phyloP scores from a whole-genome alignment of 176 grass and related monocot species.

The Bonia amplexicaulis region DNA sequence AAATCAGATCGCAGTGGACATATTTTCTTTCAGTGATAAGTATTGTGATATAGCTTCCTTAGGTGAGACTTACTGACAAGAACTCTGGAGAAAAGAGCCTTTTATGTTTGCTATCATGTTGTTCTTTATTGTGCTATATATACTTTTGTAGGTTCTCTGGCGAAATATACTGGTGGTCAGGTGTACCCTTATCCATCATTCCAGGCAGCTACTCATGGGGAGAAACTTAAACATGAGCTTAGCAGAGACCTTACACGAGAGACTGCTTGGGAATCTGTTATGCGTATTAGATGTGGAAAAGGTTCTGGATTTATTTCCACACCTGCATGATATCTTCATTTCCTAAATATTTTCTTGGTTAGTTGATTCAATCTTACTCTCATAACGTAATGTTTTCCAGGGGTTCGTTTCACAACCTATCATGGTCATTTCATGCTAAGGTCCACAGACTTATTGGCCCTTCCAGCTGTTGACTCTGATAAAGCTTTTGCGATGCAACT shows the following conservation, averaged over 20 bases:
- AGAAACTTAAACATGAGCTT: slow-evolving; percentile 82
- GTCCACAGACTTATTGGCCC: slow-evolving; percentile 89
- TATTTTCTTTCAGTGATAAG: slow-evolving; percentile 87
- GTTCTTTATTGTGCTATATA: slow-evolving; percentile 16
- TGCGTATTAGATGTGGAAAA: slow-evolving; percentile 99
- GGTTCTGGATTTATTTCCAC: slow-evolving; percentile 32
- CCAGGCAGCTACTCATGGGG: slow-evolving; percentile 54
- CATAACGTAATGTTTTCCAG: slow-evolving; percentile 40
- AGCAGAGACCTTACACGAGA: slow-evolving; percentile 81
- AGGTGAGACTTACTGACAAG: slow-evolving; percentile 43
- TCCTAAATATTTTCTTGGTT: neutral
- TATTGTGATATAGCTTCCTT: slow-evolving; percentile 91
- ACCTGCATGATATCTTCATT: slow-evolving; percentile 15
- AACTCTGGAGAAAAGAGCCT: neutral
- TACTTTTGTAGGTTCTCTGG: slow-evolving; percentile 58
- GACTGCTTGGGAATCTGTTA: slow-evolving; percentile 97
- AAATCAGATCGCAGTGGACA: slow-evolving; percentile 79
- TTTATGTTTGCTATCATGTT: neutral
- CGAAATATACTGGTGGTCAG: slow-evolving; percentile 97
- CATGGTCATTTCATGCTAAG: slow-evolving; percentile 98
- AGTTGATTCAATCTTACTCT: slow-evolving; percentile 25
- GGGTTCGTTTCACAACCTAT: slow-evolving; percentile 86
- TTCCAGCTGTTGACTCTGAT: slow-evolving; percentile 97
- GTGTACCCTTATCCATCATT: slow-evolving; percentile 90
- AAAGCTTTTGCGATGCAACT: slow-evolving; percentile 96